Conservation (phyloP, 495 filamentous ascomycete species). For the Trichoderma virens region DNA sequence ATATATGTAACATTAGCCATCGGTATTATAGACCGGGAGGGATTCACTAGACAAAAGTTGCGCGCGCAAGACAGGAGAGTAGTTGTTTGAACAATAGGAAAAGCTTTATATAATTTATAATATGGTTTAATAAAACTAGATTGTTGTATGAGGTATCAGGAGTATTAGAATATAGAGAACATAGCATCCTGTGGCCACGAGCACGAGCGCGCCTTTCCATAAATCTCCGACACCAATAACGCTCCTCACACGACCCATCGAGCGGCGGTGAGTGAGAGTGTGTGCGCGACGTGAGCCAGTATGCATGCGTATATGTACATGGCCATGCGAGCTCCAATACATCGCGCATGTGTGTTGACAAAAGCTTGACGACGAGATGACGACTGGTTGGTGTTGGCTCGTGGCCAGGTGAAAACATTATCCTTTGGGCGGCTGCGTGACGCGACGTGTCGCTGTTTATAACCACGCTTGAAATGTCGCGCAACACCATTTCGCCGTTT, state of each 20-base stretch:
- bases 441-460: constrained; percentile 3
- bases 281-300: neutral
- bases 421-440: neutral
- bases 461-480: constrained; percentile 3
- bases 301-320: neutral
- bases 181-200: constrained; percentile 7
- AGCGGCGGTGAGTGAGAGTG: neutral
- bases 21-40: neutral
- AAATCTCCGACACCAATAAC: neutral
- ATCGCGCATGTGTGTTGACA: neutral
- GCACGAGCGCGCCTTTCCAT: neutral
- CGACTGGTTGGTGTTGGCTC: neutral
- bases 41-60: neutral
- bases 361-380: neutral
- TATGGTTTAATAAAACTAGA: neutral
- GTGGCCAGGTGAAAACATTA: constrained; percentile 1
- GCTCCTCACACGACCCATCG: neutral
- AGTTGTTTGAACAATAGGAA: neutral
- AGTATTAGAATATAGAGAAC: constrained; percentile 8
- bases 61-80: neutral
- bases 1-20: no score
- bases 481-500: constrained; percentile 10
- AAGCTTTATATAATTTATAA: neutral
- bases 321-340: neutral
- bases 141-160: constrained; percentile 9